Evolutionary conservation across 1,284 basidiomycete species (phyloP).

Genomic region (Wolfiporia cocos): DNA sequence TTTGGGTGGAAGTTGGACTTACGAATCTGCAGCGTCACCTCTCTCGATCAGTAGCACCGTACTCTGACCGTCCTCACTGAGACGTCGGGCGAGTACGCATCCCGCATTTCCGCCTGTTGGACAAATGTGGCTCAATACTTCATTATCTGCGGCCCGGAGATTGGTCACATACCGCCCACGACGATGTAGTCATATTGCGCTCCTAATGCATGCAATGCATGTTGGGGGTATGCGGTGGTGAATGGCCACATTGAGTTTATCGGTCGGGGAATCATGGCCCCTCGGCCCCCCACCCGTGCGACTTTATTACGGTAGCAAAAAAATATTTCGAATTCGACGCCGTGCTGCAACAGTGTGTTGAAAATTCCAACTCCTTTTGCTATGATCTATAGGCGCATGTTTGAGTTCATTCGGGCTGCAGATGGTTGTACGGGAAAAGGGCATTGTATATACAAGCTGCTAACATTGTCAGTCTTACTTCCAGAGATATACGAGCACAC

Average conservation of each 20-base stretch:
- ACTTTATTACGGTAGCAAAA: no score
- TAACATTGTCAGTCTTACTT: no score
- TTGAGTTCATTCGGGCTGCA: no score
- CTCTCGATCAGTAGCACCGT: conserved; percentile 4
- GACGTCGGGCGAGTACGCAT: conserved; percentile 4
- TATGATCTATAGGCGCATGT: no score
- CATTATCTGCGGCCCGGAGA: not conserved
- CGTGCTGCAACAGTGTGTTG: no score
- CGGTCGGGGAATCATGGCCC: no score
- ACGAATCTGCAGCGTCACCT: conserved; percentile 3
- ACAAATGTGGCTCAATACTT: not conserved
- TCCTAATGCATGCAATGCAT: not conserved
- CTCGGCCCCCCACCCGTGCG: no score
- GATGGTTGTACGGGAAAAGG: no score
- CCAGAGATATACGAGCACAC: no score
- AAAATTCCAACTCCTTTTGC: no score
- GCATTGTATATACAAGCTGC: no score
- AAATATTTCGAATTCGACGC: no score
- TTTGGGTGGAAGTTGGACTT: not conserved
- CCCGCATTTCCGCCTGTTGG: conserved; percentile 4
- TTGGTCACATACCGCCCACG: conserved; percentile 2
- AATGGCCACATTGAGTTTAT: not conserved
- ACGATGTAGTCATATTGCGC: conserved; percentile 6
- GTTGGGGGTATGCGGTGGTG: not conserved
- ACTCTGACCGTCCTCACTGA: conserved; percentile 1